A percentile compares a stretch with the other conserved stretches of the same genome.
Conservation (phyloP, 345 rosid species). For the Balakata baccata region DNA sequence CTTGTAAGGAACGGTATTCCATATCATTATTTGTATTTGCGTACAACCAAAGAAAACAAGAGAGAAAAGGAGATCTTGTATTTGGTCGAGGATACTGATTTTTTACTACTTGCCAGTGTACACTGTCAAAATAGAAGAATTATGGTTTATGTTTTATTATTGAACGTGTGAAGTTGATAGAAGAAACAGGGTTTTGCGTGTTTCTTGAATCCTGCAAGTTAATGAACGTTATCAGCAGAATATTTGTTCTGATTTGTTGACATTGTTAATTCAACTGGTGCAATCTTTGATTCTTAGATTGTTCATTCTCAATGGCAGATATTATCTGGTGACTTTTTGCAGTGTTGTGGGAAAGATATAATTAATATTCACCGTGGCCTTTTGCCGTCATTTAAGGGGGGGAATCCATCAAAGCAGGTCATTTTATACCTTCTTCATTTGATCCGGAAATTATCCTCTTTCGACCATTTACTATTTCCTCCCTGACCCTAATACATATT, state of each 20-base stretch:
- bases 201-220: too few species aligned
- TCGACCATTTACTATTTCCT: conserved; percentile 1
- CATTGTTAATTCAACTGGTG: conserved; percentile 10
- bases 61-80: conserved; percentile 76
- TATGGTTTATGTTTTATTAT: background rate
- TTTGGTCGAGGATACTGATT: conserved; percentile 78
- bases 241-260: background rate
- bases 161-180: background rate
- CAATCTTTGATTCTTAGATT: background rate
- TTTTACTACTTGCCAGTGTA: conserved; percentile 79
- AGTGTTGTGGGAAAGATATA: conserved; percentile 74
- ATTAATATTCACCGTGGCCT: conserved; percentile 99
- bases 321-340: conserved; percentile 67
- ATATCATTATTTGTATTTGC: conserved; percentile 68
- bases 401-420: conserved; percentile 82
- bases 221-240: too few species aligned
- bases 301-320: conserved; percentile 41
- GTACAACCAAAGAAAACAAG: conserved; percentile 49
- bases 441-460: conserved; percentile 9
- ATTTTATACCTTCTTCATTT: conserved; percentile 15
- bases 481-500: conserved; percentile 17
- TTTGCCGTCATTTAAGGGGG: conserved; percentile 91
- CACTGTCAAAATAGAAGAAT: background rate
- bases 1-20: conserved; percentile 86
- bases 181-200: conserved; percentile 2